Percentiles rank a stretch among this genome's conserved stretches.
Conservation (phyloP, 2,329 filamentous ascomycete genomes). For the Biscogniauxia marginata region DNA sequence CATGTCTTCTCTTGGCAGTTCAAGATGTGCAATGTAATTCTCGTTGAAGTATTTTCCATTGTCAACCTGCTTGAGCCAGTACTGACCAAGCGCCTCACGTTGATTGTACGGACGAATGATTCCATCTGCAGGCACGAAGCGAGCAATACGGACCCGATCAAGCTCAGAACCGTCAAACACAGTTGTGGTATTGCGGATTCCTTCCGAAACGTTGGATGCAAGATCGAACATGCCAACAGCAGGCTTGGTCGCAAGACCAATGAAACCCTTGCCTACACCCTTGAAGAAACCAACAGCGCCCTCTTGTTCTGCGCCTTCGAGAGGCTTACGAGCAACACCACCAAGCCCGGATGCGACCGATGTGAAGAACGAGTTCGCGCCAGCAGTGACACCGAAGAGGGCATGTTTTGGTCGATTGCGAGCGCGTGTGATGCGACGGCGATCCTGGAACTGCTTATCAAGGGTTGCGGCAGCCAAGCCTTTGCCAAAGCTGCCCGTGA, state of each 20-base stretch:
- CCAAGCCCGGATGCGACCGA: conserved; percentile 93
- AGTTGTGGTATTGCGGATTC: conserved; percentile 96
- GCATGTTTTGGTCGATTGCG: conserved; percentile 96
- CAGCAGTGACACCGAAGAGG: conserved; percentile 90
- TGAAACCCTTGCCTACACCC: conserved; percentile 90
- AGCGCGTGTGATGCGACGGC: conserved; percentile 87
- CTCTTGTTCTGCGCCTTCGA: conserved; percentile 95
- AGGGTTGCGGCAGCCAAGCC: conserved; percentile 91
- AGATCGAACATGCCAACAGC: conserved; percentile 96
- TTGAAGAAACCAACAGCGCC: conserved; percentile 95
- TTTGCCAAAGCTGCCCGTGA: conserved; percentile 96
- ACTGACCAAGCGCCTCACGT: conserved; percentile 92
- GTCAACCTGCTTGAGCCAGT: conserved; percentile 98
- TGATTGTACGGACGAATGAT: conserved; percentile 93
- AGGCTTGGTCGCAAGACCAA: conserved; percentile 94
- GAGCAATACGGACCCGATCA: conserved; percentile 88
- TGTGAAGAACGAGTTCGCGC: conserved; percentile 90
- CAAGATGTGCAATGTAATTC: conserved; percentile 92
- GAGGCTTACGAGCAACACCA: conserved; percentile 85
- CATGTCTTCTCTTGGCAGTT: conserved; percentile 85
- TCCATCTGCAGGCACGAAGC: conserved; percentile 89
- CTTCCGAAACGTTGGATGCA: conserved; percentile 94
- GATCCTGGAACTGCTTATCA: conserved; percentile 98
- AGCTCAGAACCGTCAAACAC: conserved; percentile 95
- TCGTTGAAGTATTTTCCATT: conserved; percentile 98